Percentiles rank a stretch among this genome's conserved stretches.
Conservation (phyloP, 2,329 filamentous ascomycete genomes). For the Coniochaeta ligniaria region DNA sequence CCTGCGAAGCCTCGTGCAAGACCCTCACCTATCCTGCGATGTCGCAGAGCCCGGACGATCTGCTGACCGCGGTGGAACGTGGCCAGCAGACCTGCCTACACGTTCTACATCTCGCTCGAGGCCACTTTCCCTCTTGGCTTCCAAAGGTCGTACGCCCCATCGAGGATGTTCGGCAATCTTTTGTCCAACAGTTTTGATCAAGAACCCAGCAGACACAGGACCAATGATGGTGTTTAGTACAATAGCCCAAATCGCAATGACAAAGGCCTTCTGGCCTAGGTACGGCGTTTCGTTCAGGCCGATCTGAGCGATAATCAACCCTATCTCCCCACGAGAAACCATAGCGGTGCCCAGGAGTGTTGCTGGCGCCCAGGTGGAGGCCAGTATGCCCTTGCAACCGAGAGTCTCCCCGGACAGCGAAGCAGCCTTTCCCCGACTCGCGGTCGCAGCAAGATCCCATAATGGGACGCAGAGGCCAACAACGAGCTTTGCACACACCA, state of each 20-base stretch:
- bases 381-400: neutral
- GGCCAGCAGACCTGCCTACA: neutral
- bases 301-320: constrained; percentile 56
- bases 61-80: neutral
- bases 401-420: neutral
- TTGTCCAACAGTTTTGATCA: constrained; percentile 22
- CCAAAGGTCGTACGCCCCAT: neutral
- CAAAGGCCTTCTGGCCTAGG: constrained; percentile 24
- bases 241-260: constrained; percentile 49
- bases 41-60: no score
- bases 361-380: constrained; percentile 50
- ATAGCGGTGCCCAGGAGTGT: constrained; percentile 60
- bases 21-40: no score
- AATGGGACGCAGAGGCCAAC: constrained; percentile 46
- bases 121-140: neutral
- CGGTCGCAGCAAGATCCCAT: constrained; percentile 12
- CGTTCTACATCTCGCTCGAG: neutral
- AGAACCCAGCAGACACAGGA: constrained; percentile 37
- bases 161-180: neutral
- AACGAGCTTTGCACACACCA: constrained; percentile 54
- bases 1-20: no score
- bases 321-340: constrained; percentile 74
- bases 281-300: constrained; percentile 16
- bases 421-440: neutral
- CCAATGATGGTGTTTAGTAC: constrained; percentile 46